These are phyloP conservation scores for Populus hybrid DNA, from an alignment of 441 rosid species.

Conservation along the genomic window DNA sequence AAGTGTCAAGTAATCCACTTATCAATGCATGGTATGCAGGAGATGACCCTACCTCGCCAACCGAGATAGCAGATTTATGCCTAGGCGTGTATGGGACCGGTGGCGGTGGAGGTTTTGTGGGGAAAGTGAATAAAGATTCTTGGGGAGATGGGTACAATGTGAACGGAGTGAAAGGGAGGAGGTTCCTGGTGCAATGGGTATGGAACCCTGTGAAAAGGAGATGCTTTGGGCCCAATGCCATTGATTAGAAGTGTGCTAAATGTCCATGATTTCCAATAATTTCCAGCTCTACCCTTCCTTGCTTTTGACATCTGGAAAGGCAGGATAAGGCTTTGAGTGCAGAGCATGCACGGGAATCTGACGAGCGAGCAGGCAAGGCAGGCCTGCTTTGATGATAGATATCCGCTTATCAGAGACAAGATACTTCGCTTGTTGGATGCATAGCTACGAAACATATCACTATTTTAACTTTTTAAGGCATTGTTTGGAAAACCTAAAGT, in stretches of 20 bases:
- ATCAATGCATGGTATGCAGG: conserved; percentile 68
- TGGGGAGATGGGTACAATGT: conserved; percentile 57
- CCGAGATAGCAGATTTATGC: conserved; percentile 62
- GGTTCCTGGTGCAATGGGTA: conserved; percentile 58
- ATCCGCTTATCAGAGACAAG: neutral
- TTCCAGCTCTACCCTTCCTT: neutral
- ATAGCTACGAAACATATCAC: neutral
- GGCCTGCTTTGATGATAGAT: neutral
- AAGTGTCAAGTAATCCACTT: conserved; percentile 53
- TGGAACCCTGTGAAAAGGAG: conserved; percentile 50
- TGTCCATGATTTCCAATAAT: neutral
- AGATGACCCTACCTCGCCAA: conserved; percentile 53
- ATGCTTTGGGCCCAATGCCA: conserved; percentile 64
- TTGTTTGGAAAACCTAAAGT: neutral
- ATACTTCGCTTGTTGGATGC: conserved; percentile 16
- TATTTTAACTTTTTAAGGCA: neutral
- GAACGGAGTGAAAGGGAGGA: conserved; percentile 55
- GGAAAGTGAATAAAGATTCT: conserved; percentile 38
- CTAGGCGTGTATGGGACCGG: conserved; percentile 56
- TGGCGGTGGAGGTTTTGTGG: conserved; percentile 58
- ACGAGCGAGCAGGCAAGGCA: neutral
- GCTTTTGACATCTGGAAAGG: neutral
- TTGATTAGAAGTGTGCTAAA: conserved; percentile 25
- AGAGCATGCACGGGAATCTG: neutral
- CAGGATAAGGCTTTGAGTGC: neutral